These are phyloP conservation scores for Teratosphaeria destructans DNA, from an alignment of 2,329 filamentous ascomycete genomes.

Conservation along the genomic window DNA sequence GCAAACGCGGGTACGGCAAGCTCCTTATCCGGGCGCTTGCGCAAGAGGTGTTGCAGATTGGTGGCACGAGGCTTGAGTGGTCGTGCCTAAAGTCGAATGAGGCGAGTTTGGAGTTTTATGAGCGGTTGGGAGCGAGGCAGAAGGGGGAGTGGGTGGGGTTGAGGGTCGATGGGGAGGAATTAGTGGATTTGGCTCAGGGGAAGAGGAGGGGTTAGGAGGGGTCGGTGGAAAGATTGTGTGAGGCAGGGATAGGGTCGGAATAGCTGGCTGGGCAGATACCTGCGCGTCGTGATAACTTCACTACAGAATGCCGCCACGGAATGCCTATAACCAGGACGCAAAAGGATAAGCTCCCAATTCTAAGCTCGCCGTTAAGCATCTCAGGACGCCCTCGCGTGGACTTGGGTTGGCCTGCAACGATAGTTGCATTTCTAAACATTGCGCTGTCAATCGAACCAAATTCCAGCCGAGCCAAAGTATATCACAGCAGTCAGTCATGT, in stretches of 20 bases:
- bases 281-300: neutral
- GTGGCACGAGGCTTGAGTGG: slow-evolving; percentile 76
- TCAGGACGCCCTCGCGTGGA: neutral
- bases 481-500: neutral
- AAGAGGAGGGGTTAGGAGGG: neutral
- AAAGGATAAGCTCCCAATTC: too few species aligned
- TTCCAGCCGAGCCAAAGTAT: too few species aligned
- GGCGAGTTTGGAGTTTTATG: slow-evolving; percentile 79
- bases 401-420: neutral
- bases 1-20: slow-evolving; percentile 72
- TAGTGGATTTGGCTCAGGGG: slow-evolving; percentile 48
- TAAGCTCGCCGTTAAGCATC: too few species aligned
- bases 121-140: slow-evolving; percentile 48
- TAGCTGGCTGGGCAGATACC: neutral
- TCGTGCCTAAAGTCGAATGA: slow-evolving; percentile 87
- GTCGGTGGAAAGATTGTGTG: neutral
- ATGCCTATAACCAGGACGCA: too few species aligned
- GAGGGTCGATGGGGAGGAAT: slow-evolving; percentile 57
- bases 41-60: slow-evolving; percentile 62
- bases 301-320: neutral
- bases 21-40: slow-evolving; percentile 64
- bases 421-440: too few species aligned
- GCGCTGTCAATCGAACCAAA: too few species aligned
- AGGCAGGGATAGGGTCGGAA: neutral
- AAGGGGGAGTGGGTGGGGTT: slow-evolving; percentile 67